Evolutionary conservation across 2,329 filamentous ascomycete genomes (phyloP).

Genomic region (Colletotrichum agaves): DNA sequence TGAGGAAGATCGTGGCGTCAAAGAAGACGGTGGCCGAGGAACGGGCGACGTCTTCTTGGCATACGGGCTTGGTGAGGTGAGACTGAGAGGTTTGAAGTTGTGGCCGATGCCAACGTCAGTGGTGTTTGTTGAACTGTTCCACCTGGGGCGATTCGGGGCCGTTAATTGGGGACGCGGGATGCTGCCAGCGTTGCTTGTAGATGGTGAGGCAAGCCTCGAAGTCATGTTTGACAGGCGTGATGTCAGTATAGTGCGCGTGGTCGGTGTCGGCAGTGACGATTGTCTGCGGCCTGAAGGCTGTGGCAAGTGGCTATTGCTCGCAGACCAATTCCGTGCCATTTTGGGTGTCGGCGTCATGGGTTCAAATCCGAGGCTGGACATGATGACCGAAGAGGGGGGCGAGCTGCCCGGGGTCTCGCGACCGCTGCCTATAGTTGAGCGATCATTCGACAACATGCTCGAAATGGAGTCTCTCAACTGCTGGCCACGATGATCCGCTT

Average conservation of each 20-base stretch:
- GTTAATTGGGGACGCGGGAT: slow-evolving; percentile 58
- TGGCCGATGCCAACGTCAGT: slow-evolving; percentile 73
- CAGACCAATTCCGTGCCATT: slow-evolving; percentile 53
- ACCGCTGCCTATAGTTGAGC: slow-evolving; percentile 75
- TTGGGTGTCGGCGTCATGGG: slow-evolving; percentile 57
- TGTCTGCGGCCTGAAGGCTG: slow-evolving; percentile 58
- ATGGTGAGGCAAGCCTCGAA: slow-evolving; percentile 60
- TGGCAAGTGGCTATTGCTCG: slow-evolving; percentile 58
- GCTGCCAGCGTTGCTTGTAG: slow-evolving; percentile 43
- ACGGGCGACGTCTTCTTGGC: slow-evolving; percentile 56
- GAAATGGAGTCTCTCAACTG: slow-evolving; percentile 93
- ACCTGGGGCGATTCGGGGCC: slow-evolving; percentile 71
- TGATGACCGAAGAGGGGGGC: slow-evolving; percentile 70
- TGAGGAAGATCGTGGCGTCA: slow-evolving; percentile 51
- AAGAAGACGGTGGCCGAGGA: slow-evolving; percentile 54
- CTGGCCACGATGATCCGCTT: slow-evolving; percentile 70
- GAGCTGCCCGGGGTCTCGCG: slow-evolving; percentile 78
- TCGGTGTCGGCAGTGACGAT: slow-evolving; percentile 59
- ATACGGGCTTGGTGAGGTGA: slow-evolving; percentile 70
- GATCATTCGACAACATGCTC: slow-evolving; percentile 87
- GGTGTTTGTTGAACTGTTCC: slow-evolving; percentile 76
- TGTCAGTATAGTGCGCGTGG: slow-evolving; percentile 54
- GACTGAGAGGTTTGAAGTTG: slow-evolving; percentile 71
- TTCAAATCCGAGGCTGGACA: slow-evolving; percentile 65
- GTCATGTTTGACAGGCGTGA: slow-evolving; percentile 59